Evolutionary conservation across 1,139 yeast genomes (phyloP), one percentile per base, ranked within the genome.

Genomic region (Blastobotrys indianensis): DNA sequence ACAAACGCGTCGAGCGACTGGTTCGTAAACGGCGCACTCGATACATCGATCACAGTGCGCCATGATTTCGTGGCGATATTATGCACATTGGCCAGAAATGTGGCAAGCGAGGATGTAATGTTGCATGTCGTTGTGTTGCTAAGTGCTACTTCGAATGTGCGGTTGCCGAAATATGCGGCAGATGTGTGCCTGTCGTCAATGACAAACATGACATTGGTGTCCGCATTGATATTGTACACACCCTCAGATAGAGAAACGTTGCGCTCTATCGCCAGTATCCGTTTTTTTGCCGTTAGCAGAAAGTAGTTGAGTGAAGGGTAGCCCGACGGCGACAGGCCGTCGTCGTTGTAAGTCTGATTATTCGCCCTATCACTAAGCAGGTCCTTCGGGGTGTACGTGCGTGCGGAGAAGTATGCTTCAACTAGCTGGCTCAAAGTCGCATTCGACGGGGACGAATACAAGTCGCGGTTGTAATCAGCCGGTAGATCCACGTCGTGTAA

Each of bases 231-330:
- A 10, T 45, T 38, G 44, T 56, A 56, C 3, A 46, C 39, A n/a
- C 46, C 44, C 0, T 42, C 31, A 2, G 52, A 35, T 30, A 56
- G 43, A n/a, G 51, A 15, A 44, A 29, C 37, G 40, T 52, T 39
- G 41, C 41, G 53, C 47, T 54, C 34, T 46, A 58, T 49, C 1
- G 61, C 50, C 12, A 70, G 31, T 23, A 77, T 59, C 47, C 90
- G 63, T 42, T 68, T 70, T 32, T 67, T 63, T 16, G 66, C 62
- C 0, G 54, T 55, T 41, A 72, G 69, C n/a, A 82, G 60, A 46
- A 82, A 73, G 2, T 66, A 50, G 2, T 65, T 55, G 16, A 74
- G 54, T 0, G 75, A 65, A 0, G 85, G 85, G 56, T 66, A 67
- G 2, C 69, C 66, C 17, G 41, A 45, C 11, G 41, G 41, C 6